Percentiles rank a stretch among this genome's conserved stretches.
Evolutionary conservation across 1,284 basidiomycete genomes (phyloP).

Genomic region (Apiotrichum gracile): DNA sequence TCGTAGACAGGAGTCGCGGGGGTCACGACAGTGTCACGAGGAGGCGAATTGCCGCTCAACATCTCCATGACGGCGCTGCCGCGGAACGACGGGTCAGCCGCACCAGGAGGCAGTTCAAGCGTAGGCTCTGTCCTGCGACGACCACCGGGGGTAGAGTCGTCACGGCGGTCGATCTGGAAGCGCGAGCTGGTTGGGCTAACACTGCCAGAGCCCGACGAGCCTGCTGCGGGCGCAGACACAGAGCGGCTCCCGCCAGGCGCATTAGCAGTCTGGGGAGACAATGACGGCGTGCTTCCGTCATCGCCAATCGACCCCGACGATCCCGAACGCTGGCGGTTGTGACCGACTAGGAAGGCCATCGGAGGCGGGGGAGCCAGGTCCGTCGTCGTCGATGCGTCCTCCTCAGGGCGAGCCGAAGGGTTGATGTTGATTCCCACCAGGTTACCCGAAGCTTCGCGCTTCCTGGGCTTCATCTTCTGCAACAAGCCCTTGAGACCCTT

Average conservation of each 20-base stretch:
- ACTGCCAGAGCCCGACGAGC: conserved; percentile 14
- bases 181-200: conserved; percentile 39
- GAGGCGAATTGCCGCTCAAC: conserved; percentile 14
- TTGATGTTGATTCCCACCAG: background rate
- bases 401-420: conserved; percentile 49
- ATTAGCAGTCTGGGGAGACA: conserved; percentile 3
- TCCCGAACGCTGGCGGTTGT: conserved; percentile 30
- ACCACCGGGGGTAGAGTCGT: background rate
- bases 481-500: conserved; percentile 76
- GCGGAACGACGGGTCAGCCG: conserved; percentile 5
- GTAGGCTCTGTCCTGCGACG: conserved; percentile 11
- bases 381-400: conserved; percentile 65
- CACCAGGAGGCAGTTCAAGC: conserved; percentile 15
- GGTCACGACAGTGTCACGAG: background rate
- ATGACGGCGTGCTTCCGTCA: conserved; percentile 11
- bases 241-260: conserved; percentile 20
- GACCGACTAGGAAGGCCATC: conserved; percentile 69
- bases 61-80: conserved; percentile 29
- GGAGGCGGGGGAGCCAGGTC: conserved; percentile 72
- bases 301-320: conserved; percentile 32
- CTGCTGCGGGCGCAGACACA: conserved; percentile 37
- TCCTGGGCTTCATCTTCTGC: conserved; percentile 56
- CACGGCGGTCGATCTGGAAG: conserved; percentile 16
- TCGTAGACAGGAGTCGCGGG: conserved; percentile 7
- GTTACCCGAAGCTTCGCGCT: conserved; percentile 47